Evolutionary conservation across 805 yeast species (phyloP), one percentile per base, ranked within the genome.

Genomic region (Saturnispora bothae): DNA sequence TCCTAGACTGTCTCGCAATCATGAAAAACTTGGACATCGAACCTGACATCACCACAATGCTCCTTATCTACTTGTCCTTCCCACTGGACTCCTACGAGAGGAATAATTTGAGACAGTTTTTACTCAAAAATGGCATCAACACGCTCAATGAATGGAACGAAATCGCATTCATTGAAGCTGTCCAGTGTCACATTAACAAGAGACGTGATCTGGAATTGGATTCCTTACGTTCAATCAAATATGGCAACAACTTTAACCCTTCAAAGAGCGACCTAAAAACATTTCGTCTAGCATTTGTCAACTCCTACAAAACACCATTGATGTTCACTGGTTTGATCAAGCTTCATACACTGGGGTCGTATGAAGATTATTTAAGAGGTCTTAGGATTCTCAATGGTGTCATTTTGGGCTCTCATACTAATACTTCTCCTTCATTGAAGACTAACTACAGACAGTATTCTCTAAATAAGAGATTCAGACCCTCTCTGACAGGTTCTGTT

Each of bases 171-270:
- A 8, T 44, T 14, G 32, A 30, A 28, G n/a, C 29, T 15, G 13
- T 28, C 34, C 19, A 37, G 28, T 34, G 31, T 31, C 3, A 8
- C 15, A 2, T 3, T 18, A n/a, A 31, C 8, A 10, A 14, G 2
- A 10, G 28, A 15, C 17, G 26, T 5, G 18, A 23, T 1, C 13
- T 27, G 16, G 15, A 26, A 14, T 15, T 31, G 3, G 22, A 33
- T 20, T n/a, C 33, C 8, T 15, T 43, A 2, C 30, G 36, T 23
- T 4, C 41, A 13, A 31, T 34, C 5, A 36, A 45, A 4, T 36
- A 43, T 28, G 48, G 44, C 27, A 38, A 39, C 7, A 49, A 44
- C 5, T 43, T 42, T 6, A 35, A 48, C 20, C 37, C 31, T 7
- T 10, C 5, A 7, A 26, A 26, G 12, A 7, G 6, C 6, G 5